These are phyloP conservation scores for Carex pumila DNA, from an alignment of 176 grass and related monocot genomes.

Conservation along the genomic window DNA sequence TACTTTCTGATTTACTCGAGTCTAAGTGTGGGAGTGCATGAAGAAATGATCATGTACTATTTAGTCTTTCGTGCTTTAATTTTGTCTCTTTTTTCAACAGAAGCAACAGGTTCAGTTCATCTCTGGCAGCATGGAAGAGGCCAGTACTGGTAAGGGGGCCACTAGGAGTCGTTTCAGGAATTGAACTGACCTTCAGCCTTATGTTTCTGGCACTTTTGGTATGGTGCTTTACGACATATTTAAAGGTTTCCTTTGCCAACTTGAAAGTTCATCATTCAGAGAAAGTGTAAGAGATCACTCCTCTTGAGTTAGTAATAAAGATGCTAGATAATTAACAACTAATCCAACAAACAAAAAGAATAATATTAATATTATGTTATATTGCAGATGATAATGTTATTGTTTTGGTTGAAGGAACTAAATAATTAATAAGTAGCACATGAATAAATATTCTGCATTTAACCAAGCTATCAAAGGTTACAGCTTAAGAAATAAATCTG, in stretches of 20 bases:
- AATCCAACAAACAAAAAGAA: background rate
- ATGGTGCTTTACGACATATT: constrained; percentile 38
- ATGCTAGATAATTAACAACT: background rate
- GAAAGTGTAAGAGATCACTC: constrained; percentile 33
- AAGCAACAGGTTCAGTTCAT: background rate
- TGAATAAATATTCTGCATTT: background rate
- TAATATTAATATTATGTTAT: background rate
- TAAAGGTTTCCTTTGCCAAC: constrained; percentile 17
- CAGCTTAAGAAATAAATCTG: background rate
- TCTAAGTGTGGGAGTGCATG: background rate
- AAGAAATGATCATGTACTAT: background rate
- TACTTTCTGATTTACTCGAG: background rate
- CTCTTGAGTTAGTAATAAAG: background rate
- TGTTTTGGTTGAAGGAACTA: background rate
- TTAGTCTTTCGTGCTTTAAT: background rate
- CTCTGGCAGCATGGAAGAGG: constrained; percentile 30
- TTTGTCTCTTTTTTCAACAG: background rate
- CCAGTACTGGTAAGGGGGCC: constrained; percentile 46
- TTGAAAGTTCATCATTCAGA: background rate
- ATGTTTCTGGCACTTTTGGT: constrained; percentile 46
- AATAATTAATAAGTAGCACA: too few species aligned
- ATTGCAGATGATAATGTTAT: background rate
- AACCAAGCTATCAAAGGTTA: background rate
- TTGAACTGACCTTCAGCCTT: constrained; percentile 33
- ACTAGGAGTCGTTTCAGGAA: constrained; percentile 37